A percentile compares a stretch with the other conserved stretches of the same genome.
Evolutionary conservation across 257 asterid genomes (phyloP).

Genomic region (Plantago ovata): DNA sequence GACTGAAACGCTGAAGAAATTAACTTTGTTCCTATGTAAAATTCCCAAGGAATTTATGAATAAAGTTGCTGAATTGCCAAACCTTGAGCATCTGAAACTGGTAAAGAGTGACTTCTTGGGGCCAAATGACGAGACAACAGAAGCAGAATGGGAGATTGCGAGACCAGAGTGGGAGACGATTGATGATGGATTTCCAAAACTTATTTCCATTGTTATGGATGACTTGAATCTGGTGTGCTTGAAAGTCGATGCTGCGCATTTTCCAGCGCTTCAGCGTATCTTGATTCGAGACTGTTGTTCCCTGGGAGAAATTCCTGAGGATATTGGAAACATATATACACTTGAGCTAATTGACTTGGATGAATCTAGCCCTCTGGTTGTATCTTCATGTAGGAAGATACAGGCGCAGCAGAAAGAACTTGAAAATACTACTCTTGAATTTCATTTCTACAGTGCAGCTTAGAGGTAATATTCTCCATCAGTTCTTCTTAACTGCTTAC

Average conservation of each 20-base stretch:
- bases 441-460: constrained; percentile 1
- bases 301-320: constrained; percentile 10
- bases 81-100: constrained; percentile 8
- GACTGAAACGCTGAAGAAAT: not conserved
- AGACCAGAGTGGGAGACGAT: constrained; percentile 18
- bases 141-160: not conserved
- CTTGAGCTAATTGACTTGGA: constrained; percentile 20
- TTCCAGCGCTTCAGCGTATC: constrained; percentile 16
- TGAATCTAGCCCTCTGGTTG: constrained; percentile 5
- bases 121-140: constrained; percentile 1
- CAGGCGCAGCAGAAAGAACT: not conserved
- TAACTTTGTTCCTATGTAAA: constrained; percentile 1
- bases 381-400: constrained; percentile 9
- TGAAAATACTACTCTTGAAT: constrained; percentile 1
- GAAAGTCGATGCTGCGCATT: constrained; percentile 4
- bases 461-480: constrained; percentile 1
- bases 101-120: constrained; percentile 7
- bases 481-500: not conserved
- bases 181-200: constrained; percentile 16
- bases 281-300: not conserved
- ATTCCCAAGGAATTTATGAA: not conserved
- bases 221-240: constrained; percentile 7
- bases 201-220: constrained; percentile 14
- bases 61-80: not conserved
- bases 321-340: not conserved